These are phyloP conservation scores for Paraphoma sp. DNA, from an alignment of 2,329 filamentous ascomycete genomes.

Conservation along the genomic window DNA sequence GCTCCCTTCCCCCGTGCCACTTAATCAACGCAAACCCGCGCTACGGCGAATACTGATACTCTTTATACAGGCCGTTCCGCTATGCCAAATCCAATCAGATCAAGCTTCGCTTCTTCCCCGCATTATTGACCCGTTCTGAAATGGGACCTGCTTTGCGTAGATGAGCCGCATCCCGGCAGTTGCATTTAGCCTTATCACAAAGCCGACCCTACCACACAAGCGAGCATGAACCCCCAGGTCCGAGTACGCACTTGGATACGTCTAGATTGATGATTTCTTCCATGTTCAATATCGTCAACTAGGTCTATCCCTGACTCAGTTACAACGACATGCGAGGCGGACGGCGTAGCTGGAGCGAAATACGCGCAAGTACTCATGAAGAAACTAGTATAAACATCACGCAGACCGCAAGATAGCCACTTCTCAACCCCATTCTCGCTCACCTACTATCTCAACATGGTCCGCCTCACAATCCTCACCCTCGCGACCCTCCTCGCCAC, in stretches of 20 bases:
- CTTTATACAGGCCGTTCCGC: no score
- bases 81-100: no score
- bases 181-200: background rate
- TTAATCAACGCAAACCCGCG: no score
- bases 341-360: background rate
- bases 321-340: background rate
- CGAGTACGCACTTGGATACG: background rate
- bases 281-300: background rate
- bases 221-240: background rate
- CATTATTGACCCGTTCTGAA: no score
- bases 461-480: slow-evolving; percentile 23
- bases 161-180: background rate
- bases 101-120: no score
- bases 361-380: background rate
- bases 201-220: background rate
- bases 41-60: no score
- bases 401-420: no score
- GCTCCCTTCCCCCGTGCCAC: no score
- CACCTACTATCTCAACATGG: slow-evolving; percentile 16
- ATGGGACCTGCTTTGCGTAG: background rate
- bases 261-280: background rate
- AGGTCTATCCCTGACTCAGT: background rate
- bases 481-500: slow-evolving; percentile 13
- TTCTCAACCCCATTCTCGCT: no score
- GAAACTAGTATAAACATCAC: no score